phyloP scores from a whole-genome alignment of 805 yeast species.

The Suhomyces sp. region DNA sequence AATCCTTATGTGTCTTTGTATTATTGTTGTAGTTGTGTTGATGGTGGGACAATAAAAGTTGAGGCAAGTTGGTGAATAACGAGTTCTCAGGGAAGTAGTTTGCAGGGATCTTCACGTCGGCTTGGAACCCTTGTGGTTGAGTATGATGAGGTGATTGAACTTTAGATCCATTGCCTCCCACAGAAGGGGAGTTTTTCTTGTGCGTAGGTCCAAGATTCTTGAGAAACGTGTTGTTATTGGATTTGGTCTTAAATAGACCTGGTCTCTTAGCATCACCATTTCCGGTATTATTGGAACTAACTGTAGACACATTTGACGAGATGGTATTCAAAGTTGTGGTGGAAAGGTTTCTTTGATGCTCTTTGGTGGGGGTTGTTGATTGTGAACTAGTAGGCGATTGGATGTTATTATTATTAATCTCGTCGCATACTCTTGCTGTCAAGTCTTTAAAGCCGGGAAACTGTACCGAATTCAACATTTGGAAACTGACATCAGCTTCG shows the following conservation, averaged over 20 bases:
- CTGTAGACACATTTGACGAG: constrained; percentile 1
- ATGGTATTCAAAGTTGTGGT: neutral
- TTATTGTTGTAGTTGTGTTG: constrained; percentile 25
- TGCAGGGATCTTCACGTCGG: constrained; percentile 22
- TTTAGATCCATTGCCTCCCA: neutral
- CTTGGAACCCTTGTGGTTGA: constrained; percentile 5
- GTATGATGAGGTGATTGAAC: too few species aligned
- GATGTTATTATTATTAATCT: neutral
- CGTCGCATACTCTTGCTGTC: constrained; percentile 18
- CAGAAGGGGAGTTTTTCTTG: neutral
- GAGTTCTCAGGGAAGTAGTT: constrained; percentile 25
- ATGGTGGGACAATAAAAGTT: constrained; percentile 37
- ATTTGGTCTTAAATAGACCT: constrained; percentile 23
- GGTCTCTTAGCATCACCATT: constrained; percentile 17
- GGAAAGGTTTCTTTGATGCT: constrained; percentile 5
- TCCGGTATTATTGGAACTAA: neutral
- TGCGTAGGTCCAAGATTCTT: constrained; percentile 11
- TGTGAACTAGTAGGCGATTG: constrained; percentile 2
- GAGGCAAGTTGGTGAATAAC: constrained; percentile 28
- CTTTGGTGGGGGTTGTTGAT: constrained; percentile 10
- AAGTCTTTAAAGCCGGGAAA: constrained; percentile 47
- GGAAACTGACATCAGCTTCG: constrained; percentile 35
- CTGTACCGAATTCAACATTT: constrained; percentile 37
- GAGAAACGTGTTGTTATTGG: constrained; percentile 21
- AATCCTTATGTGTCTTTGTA: constrained; percentile 31